These are phyloP conservation scores for Diplodia corticola DNA, from an alignment of 2,329 filamentous ascomycete genomes.

Conservation along the genomic window DNA sequence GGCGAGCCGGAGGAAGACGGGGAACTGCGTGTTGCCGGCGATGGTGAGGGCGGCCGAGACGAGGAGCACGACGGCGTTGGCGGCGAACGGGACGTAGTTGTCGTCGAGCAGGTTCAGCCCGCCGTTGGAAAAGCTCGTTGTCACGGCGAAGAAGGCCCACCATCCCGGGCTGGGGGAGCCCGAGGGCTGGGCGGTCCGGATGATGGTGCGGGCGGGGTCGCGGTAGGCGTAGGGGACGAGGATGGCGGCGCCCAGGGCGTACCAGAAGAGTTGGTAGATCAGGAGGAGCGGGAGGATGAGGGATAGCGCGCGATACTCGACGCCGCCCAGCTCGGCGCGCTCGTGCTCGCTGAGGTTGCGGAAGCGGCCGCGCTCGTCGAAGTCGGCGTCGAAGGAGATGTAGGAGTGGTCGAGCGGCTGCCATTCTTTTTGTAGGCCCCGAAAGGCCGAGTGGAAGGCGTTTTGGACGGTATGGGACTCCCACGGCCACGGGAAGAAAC, in stretches of 20 bases:
- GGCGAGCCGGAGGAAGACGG: slow-evolving; percentile 61
- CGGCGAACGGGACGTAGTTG: slow-evolving; percentile 44
- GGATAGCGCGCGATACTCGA: slow-evolving; percentile 43
- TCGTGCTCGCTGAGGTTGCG: slow-evolving; percentile 43
- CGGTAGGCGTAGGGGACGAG: slow-evolving; percentile 27
- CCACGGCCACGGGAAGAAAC: slow-evolving; percentile 36
- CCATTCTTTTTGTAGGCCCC: slow-evolving; percentile 28
- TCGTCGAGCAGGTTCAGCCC: slow-evolving; percentile 36
- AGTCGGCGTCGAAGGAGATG: slow-evolving; percentile 34
- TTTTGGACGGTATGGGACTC: slow-evolving; percentile 31
- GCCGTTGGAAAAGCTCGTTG: slow-evolving; percentile 33
- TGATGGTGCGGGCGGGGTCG: slow-evolving; percentile 4
- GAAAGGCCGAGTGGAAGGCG: slow-evolving; percentile 30
- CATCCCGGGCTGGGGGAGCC: slow-evolving; percentile 35
- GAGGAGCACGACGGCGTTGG: slow-evolving; percentile 43
- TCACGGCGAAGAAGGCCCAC: slow-evolving; percentile 33
- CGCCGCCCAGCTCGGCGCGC: slow-evolving; percentile 44
- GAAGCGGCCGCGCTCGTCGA: slow-evolving; percentile 36
- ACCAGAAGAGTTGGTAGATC: slow-evolving; percentile 36
- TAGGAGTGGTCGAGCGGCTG: slow-evolving; percentile 33
- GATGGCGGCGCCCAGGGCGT: slow-evolving; percentile 25
- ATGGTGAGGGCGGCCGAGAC: slow-evolving; percentile 60
- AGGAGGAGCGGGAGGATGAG: slow-evolving; percentile 24
- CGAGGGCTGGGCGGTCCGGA: slow-evolving; percentile 25
- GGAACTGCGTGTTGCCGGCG: slow-evolving; percentile 67